These are phyloP conservation scores for Ogataea pilisensis DNA, from an alignment of 805 yeast species.

Conservation along the genomic window DNA sequence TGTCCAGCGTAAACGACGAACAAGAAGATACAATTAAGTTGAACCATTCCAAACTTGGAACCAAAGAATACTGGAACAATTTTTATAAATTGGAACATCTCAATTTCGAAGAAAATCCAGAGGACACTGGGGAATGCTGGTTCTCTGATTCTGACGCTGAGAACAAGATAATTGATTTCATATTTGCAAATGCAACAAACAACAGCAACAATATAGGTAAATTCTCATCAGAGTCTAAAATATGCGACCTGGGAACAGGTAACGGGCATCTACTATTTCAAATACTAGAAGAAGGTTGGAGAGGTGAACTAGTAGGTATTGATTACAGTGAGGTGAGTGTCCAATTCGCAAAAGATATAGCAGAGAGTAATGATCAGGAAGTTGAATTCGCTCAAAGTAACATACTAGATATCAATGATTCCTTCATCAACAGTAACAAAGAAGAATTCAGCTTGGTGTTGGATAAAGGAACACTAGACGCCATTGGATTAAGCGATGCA, in stretches of 20 bases:
- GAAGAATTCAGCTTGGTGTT: conserved; percentile 65
- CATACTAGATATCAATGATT: conserved; percentile 43
- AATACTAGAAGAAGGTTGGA: conserved; percentile 58
- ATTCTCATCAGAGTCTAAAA: conserved; percentile 32
- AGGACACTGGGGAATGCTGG: conserved; percentile 96
- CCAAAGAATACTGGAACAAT: conserved; percentile 87
- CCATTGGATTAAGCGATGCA: conserved; percentile 79
- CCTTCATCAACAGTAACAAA: conserved; percentile 26
- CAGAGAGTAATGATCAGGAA: conserved; percentile 34
- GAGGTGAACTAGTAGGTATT: conserved; percentile 62
- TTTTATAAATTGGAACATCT: conserved; percentile 70
- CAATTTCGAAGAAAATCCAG: conserved; percentile 69
- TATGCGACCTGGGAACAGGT: conserved; percentile 92
- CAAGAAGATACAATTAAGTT: conserved; percentile 35
- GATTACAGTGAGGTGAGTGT: conserved; percentile 87
- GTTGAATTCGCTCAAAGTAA: conserved; percentile 65
- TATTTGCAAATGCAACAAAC: conserved; percentile 35
- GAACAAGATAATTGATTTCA: conserved; percentile 68
- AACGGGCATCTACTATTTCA: conserved; percentile 86
- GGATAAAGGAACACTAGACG: conserved; percentile 96
- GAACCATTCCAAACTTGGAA: conserved; percentile 80
- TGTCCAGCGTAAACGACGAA: background rate
- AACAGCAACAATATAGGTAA: conserved; percentile 34
- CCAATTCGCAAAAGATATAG: conserved; percentile 63
- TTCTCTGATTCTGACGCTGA: conserved; percentile 95